Evolutionary conservation across 257 asterid genomes (phyloP).

Genomic region (Phtheirospermum japonicum): DNA sequence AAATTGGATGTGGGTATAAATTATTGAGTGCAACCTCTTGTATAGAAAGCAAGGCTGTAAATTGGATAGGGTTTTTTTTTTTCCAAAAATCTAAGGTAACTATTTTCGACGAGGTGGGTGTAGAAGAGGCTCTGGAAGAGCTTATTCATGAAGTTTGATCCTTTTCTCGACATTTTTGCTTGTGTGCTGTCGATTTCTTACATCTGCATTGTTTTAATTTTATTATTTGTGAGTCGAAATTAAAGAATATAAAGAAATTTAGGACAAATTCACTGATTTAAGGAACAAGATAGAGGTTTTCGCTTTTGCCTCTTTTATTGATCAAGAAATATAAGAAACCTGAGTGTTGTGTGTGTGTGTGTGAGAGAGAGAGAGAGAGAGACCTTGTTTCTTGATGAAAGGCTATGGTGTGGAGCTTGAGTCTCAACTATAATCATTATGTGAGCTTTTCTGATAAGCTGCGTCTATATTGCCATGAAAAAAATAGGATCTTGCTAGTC

Average conservation of each 20-base stretch:
- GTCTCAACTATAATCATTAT: conserved; percentile 11
- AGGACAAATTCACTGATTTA: no score
- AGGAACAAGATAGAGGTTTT: no score
- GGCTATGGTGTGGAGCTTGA: conserved; percentile 23
- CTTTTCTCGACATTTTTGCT: conserved; percentile 34
- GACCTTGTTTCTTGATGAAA: conserved; percentile 34
- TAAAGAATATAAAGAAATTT: no score
- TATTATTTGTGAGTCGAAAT: no score
- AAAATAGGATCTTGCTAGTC: conserved; percentile 18
- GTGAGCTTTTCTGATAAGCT: not conserved
- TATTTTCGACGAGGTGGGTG: conserved; percentile 37
- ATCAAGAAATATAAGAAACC: not conserved
- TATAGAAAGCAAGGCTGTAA: no score
- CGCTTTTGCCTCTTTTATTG: no score
- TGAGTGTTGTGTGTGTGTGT: not conserved
- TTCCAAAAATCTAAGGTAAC: no score
- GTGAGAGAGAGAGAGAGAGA: conserved; percentile 22
- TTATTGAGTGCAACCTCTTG: no score
- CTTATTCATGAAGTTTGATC: conserved; percentile 33
- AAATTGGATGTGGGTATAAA: no score
- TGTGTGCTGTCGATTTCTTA: conserved; percentile 10
- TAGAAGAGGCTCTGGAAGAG: conserved; percentile 39
- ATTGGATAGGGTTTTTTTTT: no score
- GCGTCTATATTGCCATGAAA: conserved; percentile 17
- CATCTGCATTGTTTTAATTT: conserved; percentile 30